These are phyloP conservation scores for Pseudogymnoascus sp. DNA, from an alignment of 2,329 filamentous ascomycete species.

Conservation along the genomic window DNA sequence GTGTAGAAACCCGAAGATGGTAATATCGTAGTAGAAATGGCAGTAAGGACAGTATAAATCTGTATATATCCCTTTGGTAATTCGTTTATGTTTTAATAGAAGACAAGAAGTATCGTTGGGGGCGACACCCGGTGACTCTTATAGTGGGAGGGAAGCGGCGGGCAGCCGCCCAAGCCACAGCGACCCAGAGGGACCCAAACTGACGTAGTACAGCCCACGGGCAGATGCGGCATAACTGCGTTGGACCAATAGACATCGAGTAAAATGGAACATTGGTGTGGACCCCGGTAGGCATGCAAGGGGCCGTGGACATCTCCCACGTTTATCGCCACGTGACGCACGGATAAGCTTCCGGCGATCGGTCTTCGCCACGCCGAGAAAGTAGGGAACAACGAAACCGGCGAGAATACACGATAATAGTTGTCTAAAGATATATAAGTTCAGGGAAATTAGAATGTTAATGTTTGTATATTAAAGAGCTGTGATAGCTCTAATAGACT, in stretches of 20 bases:
- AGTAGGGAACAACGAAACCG: background rate
- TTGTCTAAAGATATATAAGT: background rate
- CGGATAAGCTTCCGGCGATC: background rate
- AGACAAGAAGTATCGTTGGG: background rate
- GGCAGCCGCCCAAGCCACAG: background rate
- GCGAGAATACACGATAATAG: background rate
- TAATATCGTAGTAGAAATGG: background rate
- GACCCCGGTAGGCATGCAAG: background rate
- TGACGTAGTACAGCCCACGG: background rate
- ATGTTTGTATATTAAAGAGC: background rate
- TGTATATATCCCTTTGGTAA: background rate
- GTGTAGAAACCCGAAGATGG: background rate
- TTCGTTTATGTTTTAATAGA: background rate
- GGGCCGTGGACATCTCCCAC: background rate
- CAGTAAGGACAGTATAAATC: background rate
- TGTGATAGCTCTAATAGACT: background rate
- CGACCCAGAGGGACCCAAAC: background rate
- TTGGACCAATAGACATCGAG: background rate
- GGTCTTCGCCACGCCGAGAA: background rate
- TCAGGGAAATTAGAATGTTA: background rate
- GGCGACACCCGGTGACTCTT: constrained; percentile 3
- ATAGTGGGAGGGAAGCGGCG: background rate
- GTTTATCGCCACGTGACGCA: background rate
- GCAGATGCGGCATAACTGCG: background rate
- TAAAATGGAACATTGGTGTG: background rate